These are phyloP conservation scores for Sclerotinia sclerotiorum DNA, from an alignment of 2,329 filamentous ascomycete genomes.

Conservation along the genomic window DNA sequence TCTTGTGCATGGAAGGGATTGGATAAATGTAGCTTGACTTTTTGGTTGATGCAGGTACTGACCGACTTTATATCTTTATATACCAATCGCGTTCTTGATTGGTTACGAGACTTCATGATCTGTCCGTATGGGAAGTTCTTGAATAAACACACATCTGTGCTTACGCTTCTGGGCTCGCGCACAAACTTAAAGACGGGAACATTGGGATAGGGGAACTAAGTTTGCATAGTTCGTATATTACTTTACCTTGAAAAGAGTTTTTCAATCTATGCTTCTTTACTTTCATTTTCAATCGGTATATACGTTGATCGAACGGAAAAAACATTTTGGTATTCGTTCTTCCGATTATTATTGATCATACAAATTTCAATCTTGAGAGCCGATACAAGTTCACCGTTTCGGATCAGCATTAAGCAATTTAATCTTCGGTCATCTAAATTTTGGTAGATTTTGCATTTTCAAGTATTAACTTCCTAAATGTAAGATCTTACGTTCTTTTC, in stretches of 20 bases:
- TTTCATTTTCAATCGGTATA: not conserved
- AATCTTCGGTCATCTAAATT: not conserved
- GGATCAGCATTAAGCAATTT: not conserved
- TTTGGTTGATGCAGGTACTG: not conserved
- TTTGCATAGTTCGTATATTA: not conserved
- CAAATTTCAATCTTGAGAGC: not conserved
- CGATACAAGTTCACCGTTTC: not conserved
- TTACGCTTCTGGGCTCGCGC: not conserved
- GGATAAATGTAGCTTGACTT: not conserved
- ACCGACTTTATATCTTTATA: slow-evolving; percentile 18
- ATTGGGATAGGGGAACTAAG: not conserved
- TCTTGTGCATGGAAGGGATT: not conserved
- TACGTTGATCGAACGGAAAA: not conserved
- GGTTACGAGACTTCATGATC: not conserved
- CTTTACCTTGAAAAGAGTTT: not conserved
- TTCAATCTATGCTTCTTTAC: not conserved
- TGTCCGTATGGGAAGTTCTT: not conserved
- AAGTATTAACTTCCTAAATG: not conserved
- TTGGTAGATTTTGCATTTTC: not conserved
- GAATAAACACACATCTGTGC: too few species aligned
- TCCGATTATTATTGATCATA: not conserved
- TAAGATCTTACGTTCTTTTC: not conserved
- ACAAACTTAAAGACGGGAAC: not conserved
- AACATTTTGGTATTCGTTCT: not conserved
- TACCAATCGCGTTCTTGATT: not conserved